These are phyloP conservation scores for Eimeria praecox DNA, from an alignment of 169 alveolate genomes.

Conservation along the genomic window DNA sequence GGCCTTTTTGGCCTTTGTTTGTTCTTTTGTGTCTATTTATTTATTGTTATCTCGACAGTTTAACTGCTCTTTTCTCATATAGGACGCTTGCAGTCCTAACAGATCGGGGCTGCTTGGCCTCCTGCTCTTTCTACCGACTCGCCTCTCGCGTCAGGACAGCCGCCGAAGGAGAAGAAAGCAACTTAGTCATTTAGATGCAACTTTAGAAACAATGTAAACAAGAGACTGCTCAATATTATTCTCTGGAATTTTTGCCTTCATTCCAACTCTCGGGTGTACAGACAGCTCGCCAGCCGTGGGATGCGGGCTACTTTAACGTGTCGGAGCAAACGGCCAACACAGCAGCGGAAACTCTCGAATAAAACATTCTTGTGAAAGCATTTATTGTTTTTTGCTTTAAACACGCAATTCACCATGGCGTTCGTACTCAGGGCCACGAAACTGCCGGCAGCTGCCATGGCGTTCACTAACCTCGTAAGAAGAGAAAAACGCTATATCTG, in stretches of 20 bases:
- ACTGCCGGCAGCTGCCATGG: slow-evolving; percentile 34
- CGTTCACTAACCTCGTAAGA: slow-evolving; percentile 53
- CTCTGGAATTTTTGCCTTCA: not conserved
- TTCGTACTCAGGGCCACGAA: slow-evolving; percentile 43
- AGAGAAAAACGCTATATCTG: not conserved
- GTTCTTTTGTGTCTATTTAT: not conserved
- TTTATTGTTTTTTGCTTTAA: not conserved
- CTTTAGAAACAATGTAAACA: not conserved
- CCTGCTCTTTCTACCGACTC: not conserved
- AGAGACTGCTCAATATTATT: not conserved
- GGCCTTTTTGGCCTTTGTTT: not conserved
- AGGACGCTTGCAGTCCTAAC: not conserved
- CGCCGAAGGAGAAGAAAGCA: not conserved
- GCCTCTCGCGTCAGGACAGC: not conserved
- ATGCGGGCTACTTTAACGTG: not conserved
- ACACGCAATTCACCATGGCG: not conserved
- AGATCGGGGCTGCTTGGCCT: not conserved
- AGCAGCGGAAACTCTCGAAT: not conserved
- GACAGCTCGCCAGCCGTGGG: not conserved
- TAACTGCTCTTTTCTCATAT: not conserved
- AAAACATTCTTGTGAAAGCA: not conserved
- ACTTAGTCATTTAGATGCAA: not conserved
- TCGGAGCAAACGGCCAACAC: not conserved
- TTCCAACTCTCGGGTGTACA: not conserved
- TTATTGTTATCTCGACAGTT: not conserved